Base-by-base conservation (phyloP, 2,329 filamentous ascomycete genomes). In the Mycosphaerelloides madeirae region DNA sequence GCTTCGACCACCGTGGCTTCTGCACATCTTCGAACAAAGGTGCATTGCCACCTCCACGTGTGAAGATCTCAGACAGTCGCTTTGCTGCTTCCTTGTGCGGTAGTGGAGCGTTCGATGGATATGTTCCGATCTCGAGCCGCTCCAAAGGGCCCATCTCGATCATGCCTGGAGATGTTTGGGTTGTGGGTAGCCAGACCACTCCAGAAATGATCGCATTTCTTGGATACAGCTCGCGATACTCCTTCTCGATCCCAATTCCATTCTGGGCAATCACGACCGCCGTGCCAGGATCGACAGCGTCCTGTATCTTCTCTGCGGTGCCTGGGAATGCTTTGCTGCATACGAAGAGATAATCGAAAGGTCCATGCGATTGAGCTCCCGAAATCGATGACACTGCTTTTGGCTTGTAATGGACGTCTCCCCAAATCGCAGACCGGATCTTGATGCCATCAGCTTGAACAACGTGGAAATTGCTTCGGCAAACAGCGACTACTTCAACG, bases 1-100 rank as follows among this genome's bases (percentile, higher is more conserved):
- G 68, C 60, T 83, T 83, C 43, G 71, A 67, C 79, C 79, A 83
- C 9, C 78, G 70, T 40, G 74, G 70, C 0, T 68, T 55, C 52
- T 82, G 77, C 3, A 83, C 67, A 50, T 82, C 71, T 11, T 73
- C 68, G 20, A 74, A 68, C 2, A 77, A 60, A 22, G 72, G 57
- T 37, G 73, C 71, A 2, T 71, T 70, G 6, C 67, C 73, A 6
- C 73, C 70, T 8, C 69, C 70, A 9, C 38, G 43, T 25, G 31
- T 32, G 38, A 49, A 57, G 1, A 56, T 29, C 7, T 49, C 44
- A 5, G 49, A 49, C 8, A 57, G 35, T 32, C 28, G 12, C 12
- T 35, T 15, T 18, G 33, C 19, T 18, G 44, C 44, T 37, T 29
- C 31, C 29, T 39, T 55, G 44, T 7, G 43, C 48, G 14, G 29